Base-by-base conservation (phyloP, 2,329 filamentous ascomycete genomes). In the Tolypocladium cylindrosporum region DNA sequence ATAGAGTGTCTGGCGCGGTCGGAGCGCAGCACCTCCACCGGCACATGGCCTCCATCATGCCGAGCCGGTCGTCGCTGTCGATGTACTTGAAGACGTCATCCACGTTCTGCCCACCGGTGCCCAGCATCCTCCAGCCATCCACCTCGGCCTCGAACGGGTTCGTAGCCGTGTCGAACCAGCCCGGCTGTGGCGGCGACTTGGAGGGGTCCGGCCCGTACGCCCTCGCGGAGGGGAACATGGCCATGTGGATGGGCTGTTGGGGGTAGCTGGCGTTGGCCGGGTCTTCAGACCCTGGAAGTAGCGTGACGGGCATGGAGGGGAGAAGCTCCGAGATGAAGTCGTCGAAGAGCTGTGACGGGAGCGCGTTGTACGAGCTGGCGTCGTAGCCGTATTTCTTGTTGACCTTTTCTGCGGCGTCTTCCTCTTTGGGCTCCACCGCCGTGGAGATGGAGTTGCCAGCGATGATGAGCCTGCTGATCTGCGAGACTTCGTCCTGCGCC, bases 81-180 rank as follows among this genome's bases (percentile, higher is more conserved):
- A 97, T 82, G 68, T 99, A 99, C 71, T 93, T 94, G 72, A 91
- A 90, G 3, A 97, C 84, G 71, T 99, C 95, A 66, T 96, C 89
- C 3, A 99, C 83, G 56, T 96, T 96, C 74, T 99, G 94, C 0
- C 94, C 94, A 41, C 90, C 89, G 0, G 89, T 94, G 13, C 89
- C 92, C 51, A 97, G 81, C 8, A 97, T 75, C 50, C 90, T 83
- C 87, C 91, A 96, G 1, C 94, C 95, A 57, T 96, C 91, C 0
- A 99, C 74, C 69, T 96, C 90, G 27, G 86, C 91, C 66, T 95
- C 89, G 86, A 89, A 96, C 0, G 94, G 94, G 67, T 99, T 99
- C 5, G 94, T 97, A 53, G 92, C 89, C 7, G 83, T 81, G 71
- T 97, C 90, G 56, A 99, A 85, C 87, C 91, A 96, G 24, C 88